Percentiles rank a stretch among this genome's conserved stretches.
These are phyloP conservation scores for Brassica carinata DNA, from an alignment of 345 rosid genomes.

Conservation along the genomic window DNA sequence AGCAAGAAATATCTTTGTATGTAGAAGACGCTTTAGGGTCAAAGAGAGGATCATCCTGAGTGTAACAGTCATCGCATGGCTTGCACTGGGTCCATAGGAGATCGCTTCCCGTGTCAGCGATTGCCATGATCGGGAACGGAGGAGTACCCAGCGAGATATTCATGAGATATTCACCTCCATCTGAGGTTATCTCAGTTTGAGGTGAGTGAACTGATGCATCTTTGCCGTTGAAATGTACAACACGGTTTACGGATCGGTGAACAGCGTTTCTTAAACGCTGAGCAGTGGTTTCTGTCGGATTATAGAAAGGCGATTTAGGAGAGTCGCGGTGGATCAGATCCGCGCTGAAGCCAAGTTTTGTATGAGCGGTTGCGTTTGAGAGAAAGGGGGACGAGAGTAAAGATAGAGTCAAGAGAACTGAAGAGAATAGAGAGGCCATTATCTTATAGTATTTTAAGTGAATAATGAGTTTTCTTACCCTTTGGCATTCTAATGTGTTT, in stretches of 20 bases:
- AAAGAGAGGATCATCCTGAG: slow-evolving; percentile 41
- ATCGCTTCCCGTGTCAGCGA: slow-evolving; percentile 47
- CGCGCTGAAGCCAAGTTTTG: slow-evolving; percentile 34
- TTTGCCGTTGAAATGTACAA: slow-evolving; percentile 3
- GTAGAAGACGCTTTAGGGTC: slow-evolving; percentile 48
- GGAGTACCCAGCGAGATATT: slow-evolving; percentile 43
- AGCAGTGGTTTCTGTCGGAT: slow-evolving; percentile 22
- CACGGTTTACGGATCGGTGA: slow-evolving; percentile 37
- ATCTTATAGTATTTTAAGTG: background rate
- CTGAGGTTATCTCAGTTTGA: slow-evolving; percentile 13
- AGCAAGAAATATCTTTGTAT: slow-evolving; percentile 42
- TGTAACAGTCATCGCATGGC: slow-evolving; percentile 43
- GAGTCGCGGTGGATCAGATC: slow-evolving; percentile 49
- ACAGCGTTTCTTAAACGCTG: slow-evolving; percentile 35
- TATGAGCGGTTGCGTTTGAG: slow-evolving; percentile 26
- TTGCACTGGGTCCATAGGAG: slow-evolving; percentile 44
- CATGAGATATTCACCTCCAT: slow-evolving; percentile 39
- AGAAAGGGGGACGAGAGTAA: slow-evolving; percentile 22
- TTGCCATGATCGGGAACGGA: slow-evolving; percentile 22
- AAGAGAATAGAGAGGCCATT: slow-evolving; percentile 28
- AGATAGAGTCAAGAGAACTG: slow-evolving; percentile 10
- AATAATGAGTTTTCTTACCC: background rate
- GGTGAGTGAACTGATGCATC: slow-evolving; percentile 6
- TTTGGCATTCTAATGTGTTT: background rate
- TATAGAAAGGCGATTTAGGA: slow-evolving; percentile 42